Base-by-base conservation (phyloP, 1,139 yeast genomes). In the Meyerozyma sp. region DNA sequence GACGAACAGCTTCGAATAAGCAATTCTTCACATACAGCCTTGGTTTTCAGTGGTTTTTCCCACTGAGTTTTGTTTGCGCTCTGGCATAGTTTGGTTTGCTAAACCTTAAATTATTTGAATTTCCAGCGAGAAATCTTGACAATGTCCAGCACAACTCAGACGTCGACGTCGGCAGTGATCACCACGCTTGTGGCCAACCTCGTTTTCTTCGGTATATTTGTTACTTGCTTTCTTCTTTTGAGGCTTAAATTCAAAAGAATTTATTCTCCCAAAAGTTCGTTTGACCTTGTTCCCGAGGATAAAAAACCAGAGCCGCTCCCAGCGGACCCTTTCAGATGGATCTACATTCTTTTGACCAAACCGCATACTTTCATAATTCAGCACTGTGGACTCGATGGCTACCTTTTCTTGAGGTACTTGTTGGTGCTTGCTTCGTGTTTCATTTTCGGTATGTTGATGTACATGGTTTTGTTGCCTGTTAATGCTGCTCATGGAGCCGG, bases 331-430 rank as follows among this genome's bases (percentile, higher is more conserved):
- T 72, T 82, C 64, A 68, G 77, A 34, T 84, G 93, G 93, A 51
- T 84, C 6, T 53, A 65, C 35, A 75, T 78, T 6, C 59, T 84
- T 37, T 55, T 84, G 46, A 67, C 73, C 38, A 81, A 82, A 62
- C 82, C 88, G 1, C 81, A 81, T 45, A 74, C 81, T 40, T 82
- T 81, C 53, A 65, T 82, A 41, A 73, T 85, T 52, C 84, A 82
- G 57, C 87, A 84, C 54, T 80, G 85, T 35, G 93, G 94, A 26
- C 61, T 83, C 36, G 94, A 85, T 62, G 93, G 91, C 1, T 83
- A 79, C 59, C 79, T 84, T 57, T 82, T 82, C 62, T 62, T 82
- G 51, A 67, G 89, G 48, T 83, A 78, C 52, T 56, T 83, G 35
- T 64, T 68, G 46, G 63, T 76, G 23, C 71, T 81, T 56, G 70